Evolutionary conservation across 164 flowering plant genomes (phyloP).

Genomic region (Sextonia rubra): DNA sequence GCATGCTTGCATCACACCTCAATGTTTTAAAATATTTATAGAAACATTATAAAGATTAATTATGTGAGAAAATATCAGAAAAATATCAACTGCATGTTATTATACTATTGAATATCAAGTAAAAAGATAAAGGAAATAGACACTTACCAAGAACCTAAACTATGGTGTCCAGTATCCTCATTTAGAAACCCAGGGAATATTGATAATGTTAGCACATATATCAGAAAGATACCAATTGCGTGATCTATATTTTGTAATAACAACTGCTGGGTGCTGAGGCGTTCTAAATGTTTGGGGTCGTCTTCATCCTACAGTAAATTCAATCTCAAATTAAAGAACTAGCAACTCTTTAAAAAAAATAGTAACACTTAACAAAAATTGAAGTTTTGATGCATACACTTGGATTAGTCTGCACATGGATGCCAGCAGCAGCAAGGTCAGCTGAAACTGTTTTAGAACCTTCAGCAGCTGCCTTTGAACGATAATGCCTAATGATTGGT

Average conservation of each 20-base stretch:
- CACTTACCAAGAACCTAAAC: slow-evolving; percentile 39
- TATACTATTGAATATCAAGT: background rate
- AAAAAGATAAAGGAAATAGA: background rate
- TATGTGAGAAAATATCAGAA: slow-evolving; percentile 57
- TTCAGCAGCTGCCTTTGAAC: slow-evolving; percentile 71
- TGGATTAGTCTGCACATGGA: slow-evolving; percentile 21
- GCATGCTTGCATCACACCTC: slow-evolving; percentile 42
- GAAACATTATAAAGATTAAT: slow-evolving; percentile 78
- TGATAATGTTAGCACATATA: slow-evolving; percentile 59
- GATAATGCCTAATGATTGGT: slow-evolving; percentile 65
- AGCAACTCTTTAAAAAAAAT: background rate
- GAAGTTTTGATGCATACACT: slow-evolving; percentile 9
- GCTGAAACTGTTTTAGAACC: slow-evolving; percentile 74
- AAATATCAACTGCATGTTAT: slow-evolving; percentile 48
- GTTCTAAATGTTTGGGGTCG: slow-evolving; percentile 23
- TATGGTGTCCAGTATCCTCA: slow-evolving; percentile 73
- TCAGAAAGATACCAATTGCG: slow-evolving; percentile 47
- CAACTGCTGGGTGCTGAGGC: slow-evolving; percentile 56
- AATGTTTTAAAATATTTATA: slow-evolving; percentile 4
- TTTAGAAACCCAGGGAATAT: slow-evolving; percentile 80
- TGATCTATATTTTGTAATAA: slow-evolving; percentile 54
- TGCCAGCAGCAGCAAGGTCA: slow-evolving; percentile 75
- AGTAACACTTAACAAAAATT: background rate
- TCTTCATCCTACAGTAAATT: slow-evolving; percentile 35
- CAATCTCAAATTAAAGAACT: background rate